Percentiles rank a stretch among this genome's conserved stretches.
phyloP scores from a whole-genome alignment of 371 early-diverging fungal species.

The Mucor lusitanicus region DNA sequence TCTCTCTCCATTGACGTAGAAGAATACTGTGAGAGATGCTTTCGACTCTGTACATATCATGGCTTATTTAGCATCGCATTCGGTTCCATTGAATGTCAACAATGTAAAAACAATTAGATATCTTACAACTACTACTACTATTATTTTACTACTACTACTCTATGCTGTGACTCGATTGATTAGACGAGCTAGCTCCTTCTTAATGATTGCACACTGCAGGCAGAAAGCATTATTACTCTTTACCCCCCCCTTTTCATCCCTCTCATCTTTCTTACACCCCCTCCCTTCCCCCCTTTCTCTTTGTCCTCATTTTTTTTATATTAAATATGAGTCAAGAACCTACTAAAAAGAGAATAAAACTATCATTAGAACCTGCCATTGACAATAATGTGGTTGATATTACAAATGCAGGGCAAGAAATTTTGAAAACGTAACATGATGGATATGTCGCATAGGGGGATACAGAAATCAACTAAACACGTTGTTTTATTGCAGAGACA shows the following conservation, averaged over 20 bases:
- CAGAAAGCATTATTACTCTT: not conserved
- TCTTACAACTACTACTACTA: no score
- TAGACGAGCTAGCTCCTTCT: not conserved
- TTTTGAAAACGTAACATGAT: conserved; percentile 50
- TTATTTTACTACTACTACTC: not conserved
- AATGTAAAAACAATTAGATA: conserved; percentile 2
- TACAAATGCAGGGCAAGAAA: conserved; percentile 57
- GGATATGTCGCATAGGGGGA: not conserved
- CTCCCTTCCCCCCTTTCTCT: not conserved
- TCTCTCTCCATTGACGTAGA: conserved; percentile 24
- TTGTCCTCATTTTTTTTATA: not conserved
- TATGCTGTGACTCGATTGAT: not conserved
- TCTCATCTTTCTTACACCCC: no score
- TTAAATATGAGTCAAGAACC: conserved; percentile 23
- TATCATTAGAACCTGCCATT: conserved; percentile 56
- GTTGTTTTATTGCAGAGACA: conserved; percentile 37
- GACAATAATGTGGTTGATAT: conserved; percentile 56
- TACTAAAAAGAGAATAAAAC: conserved; percentile 48
- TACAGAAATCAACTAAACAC: not conserved
- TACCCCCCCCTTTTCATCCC: not conserved
- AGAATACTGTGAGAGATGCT: conserved; percentile 41
- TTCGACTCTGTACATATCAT: conserved; percentile 24
- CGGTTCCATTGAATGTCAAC: not conserved
- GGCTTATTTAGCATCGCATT: conserved; percentile 12
- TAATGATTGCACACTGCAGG: not conserved